Evolutionary conservation across 148 eudicot genomes (phyloP), one percentile per base, ranked within the genome.

Genomic region (Fagopyrum esculentum): DNA sequence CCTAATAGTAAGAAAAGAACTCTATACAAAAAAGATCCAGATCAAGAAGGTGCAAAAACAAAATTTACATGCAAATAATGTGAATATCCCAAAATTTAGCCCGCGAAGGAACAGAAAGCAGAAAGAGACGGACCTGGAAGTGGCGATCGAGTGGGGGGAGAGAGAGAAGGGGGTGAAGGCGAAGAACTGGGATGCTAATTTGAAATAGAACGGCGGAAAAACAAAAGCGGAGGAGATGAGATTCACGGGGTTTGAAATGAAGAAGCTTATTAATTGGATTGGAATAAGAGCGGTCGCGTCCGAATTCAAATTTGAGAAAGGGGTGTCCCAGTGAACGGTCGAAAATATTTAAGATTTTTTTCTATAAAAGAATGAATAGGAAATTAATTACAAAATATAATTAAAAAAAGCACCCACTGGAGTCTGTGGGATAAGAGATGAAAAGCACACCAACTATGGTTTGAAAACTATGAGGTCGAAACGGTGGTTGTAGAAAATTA

Each of bases 231-330:
- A 17, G 51, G 46, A 17, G 54, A 50, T 30, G 59, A 51, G 40
- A 54, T 22, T 4, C 8, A 30, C 7, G 61, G 44, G 60, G 66
- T 48, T 74, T 74, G 26, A 56, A 74, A 74, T 74, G 63, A 35
- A 51, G 13, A n/a, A 49, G 17, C 1, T 66, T 66, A 48, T 72
- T 26, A 72, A 72, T 72, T 72, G 59, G 57, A 72, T 72, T 72
- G 74, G 10, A 72, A 9, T 10, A 44, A 72, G 30, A 35, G 64
- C 76, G 64, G 66, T 74, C 76, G 19, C 29, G 56, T 74, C 76
- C 76, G 76, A 2, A 55, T 74, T 74, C 76, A 74, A 74, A 74
- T 74, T 74, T 66, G 9, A 40, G 19, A 43, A 15, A 40, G n/a
- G 47, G 71, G 16, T 13, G 68, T 9, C 43, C 74, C 54, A 35